These are phyloP conservation scores for Colletotrichum sp. DNA, from an alignment of 2,329 filamentous ascomycete genomes.

Conservation along the genomic window DNA sequence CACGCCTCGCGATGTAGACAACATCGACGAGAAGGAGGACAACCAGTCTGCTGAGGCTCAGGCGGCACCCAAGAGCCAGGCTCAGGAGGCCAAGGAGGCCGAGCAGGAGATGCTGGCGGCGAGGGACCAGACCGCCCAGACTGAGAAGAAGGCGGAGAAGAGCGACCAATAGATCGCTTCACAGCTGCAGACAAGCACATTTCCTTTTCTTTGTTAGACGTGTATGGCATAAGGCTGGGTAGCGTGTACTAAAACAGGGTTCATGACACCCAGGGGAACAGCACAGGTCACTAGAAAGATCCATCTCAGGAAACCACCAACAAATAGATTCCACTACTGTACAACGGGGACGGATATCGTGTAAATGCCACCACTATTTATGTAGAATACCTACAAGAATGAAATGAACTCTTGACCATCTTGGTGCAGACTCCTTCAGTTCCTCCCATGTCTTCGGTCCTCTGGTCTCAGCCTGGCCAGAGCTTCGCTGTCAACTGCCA, in stretches of 20 bases:
- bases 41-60: slow-evolving; percentile 54
- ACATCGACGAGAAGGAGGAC: slow-evolving; percentile 95
- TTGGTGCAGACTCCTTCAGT: neutral
- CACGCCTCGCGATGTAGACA: slow-evolving; percentile 82
- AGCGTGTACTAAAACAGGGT: slow-evolving; percentile 24
- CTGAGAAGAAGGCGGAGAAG: slow-evolving; percentile 36
- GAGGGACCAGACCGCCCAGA: slow-evolving; percentile 28
- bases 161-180: slow-evolving; percentile 41
- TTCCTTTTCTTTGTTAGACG: slow-evolving; percentile 16
- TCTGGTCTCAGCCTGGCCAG: neutral
- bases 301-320: slow-evolving; percentile 16
- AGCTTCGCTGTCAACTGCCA: neutral
- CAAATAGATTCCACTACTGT: slow-evolving; percentile 22
- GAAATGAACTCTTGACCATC: neutral
- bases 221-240: slow-evolving; percentile 22
- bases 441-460: neutral
- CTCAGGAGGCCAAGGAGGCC: slow-evolving; percentile 40
- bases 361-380: neutral
- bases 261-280: slow-evolving; percentile 18
- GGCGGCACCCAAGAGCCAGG: slow-evolving; percentile 35
- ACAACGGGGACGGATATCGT: neutral
- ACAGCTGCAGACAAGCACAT: slow-evolving; percentile 24
- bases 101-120: slow-evolving; percentile 42
- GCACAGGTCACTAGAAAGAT: slow-evolving; percentile 22
- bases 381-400: neutral